Evolutionary conservation across 768 basidiomycete species (phyloP), one percentile per base, ranked within the genome.

Genomic region (Rhizopogon sp.): DNA sequence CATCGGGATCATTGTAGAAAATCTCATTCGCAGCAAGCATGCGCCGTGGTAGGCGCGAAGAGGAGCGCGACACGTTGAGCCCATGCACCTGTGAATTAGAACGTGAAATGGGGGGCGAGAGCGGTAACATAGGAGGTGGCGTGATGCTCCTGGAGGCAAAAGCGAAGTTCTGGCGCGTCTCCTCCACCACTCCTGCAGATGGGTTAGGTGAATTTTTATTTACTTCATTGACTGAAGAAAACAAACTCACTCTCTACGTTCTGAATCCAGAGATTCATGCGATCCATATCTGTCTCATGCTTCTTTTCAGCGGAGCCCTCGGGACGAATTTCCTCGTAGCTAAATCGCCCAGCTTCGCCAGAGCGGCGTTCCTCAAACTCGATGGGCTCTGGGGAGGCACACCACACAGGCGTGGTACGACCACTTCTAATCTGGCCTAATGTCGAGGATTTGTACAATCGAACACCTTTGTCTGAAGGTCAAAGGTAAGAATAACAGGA

Each of bases 191-290:
- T 73, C 82, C 90, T 92, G 67, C 49, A 59, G 44, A 31, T 29
- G 6, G 39, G 11, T 58, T 50, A n/a, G 35, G 54, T 52, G 13
- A 57, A 44, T 63, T 39, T 52, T 58, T 25, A 25, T 25, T 52
- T 43, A 61, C n/a, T 14, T 5, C 22, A 22, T 31, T 5, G 1
- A 37, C 20, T 9, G 44, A 55, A 22, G 39, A 4, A 4, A 3
- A 31, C 35, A 37, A 8, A 80, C 89, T 65, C 67, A 91, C 90
- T 86, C 70, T 93, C 90, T 14, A 91, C 87, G 56, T 83, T 89
- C 60, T 80, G 80, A 70, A 90, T 87, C 91, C 91, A 93, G 51
- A 87, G 72, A 1, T 83, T 79, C 86, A 93, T 84, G 50, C 90
- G 76, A 60, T 93, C 88, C 3, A 73, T 58, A 13, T 67, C 70